Conservation (phyloP, 768 basidiomycete genomes). For the Thelephora ganbajun region DNA sequence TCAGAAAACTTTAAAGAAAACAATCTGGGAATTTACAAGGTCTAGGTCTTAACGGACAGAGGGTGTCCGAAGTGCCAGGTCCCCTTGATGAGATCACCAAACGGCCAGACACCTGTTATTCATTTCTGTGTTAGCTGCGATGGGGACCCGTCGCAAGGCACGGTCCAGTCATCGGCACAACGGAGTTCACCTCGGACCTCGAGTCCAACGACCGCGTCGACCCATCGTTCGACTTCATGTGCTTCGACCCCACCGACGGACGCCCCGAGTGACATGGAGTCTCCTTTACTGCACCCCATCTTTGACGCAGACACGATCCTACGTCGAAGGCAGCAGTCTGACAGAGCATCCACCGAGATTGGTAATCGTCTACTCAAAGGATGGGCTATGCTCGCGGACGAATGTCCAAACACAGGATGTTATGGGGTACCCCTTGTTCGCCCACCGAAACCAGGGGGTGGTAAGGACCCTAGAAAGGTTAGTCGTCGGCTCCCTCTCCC, state of each 20-base stretch:
- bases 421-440: conserved; percentile 77
- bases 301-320: conserved; percentile 51
- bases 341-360: conserved; percentile 66
- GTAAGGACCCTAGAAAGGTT: conserved; percentile 57
- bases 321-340: conserved; percentile 67
- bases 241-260: conserved; percentile 74
- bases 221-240: conserved; percentile 31
- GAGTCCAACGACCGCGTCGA: conserved; percentile 30
- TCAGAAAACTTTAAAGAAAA: too few relatives aligned
- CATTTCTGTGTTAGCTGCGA: conserved; percentile 58
- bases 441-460: conserved; percentile 48
- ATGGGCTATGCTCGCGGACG: conserved; percentile 85
- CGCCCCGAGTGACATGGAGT: conserved; percentile 43
- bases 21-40: background rate
- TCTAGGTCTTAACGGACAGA: conserved; percentile 49
- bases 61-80: conserved; percentile 49
- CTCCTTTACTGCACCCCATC: conserved; percentile 50
- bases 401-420: conserved; percentile 57
- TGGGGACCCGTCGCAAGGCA: conserved; percentile 8
- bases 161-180: background rate
- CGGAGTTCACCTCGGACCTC: background rate
- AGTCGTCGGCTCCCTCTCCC: conserved; percentile 7
- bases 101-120: conserved; percentile 25
- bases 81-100: conserved; percentile 67
- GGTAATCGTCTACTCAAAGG: conserved; percentile 66